Base-by-base conservation (phyloP, 2,329 filamentous ascomycete genomes). In the Pseudogymnoascus sp. region DNA sequence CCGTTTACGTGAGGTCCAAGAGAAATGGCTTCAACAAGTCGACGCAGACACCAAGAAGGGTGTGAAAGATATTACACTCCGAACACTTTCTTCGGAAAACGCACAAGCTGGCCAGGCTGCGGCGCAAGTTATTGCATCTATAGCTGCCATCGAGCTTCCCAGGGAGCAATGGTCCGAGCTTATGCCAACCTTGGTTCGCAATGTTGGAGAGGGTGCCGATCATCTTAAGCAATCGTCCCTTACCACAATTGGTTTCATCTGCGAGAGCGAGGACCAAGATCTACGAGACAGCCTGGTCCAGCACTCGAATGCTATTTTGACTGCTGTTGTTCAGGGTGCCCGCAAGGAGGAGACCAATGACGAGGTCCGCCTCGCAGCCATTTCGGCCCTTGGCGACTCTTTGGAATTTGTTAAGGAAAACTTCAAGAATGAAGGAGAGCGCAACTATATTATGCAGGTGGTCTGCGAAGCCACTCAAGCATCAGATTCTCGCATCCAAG, bases 381-480 rank as follows among this genome's bases (percentile, higher is more conserved):
- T 99, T 74, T 90, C 90, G 59, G 95, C 95, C 52, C 88, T 99
- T 49, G 91, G 93, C 71, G 95, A 99, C 77, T 97, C 93, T 40
- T 88, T 97, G 64, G 95, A 99, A 77, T 99, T 99, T 73, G 93
- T 99, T 63, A 87, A 92, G 68, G 96, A 91, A 79, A 99, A 99
- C 80, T 99, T 99, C 78, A 96, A 97, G 78, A 95, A 97, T 72
- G 95, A 99, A 78, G 95, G 93, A 71, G 95, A 99, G 83, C 88
- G 95, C 69, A 99, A 99, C 81, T 99, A 97, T 81, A 99, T 99
- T 74, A 99, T 99, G 95, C 95, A 99, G 81, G 95, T 99, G 68
- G 91, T 99, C 72, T 99, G 95, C 79, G 95, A 99, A 81, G 95
- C 95, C 70, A 99, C 95, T 62, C 95, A 99, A 79, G 92, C 93